Percentiles rank a stretch among this genome's conserved stretches.
These are phyloP conservation scores for Mycena sp. DNA, from an alignment of 1,284 basidiomycete genomes.

Conservation along the genomic window DNA sequence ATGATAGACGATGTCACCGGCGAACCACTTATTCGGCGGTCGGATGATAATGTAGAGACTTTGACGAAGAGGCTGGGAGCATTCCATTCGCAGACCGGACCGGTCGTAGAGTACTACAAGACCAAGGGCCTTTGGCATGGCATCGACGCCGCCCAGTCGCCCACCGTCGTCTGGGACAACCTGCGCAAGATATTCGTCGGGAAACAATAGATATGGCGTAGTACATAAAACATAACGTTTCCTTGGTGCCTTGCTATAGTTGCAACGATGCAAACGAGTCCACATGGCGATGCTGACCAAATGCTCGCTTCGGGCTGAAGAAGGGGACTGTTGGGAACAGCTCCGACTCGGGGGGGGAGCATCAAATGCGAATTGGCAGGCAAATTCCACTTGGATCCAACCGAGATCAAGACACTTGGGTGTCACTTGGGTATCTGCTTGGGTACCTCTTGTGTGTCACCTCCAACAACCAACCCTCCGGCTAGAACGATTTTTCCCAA, in stretches of 20 bases:
- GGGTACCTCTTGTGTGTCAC: too few relatives aligned
- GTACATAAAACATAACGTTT: slow-evolving; percentile 13
- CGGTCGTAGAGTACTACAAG: slow-evolving; percentile 98
- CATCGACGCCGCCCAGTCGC: slow-evolving; percentile 94
- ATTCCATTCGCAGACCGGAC: slow-evolving; percentile 94
- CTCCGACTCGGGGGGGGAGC: too few relatives aligned
- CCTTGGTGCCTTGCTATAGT: slow-evolving; percentile 14
- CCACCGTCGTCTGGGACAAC: slow-evolving; percentile 91
- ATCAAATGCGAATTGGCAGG: too few relatives aligned
- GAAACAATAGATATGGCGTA: slow-evolving; percentile 43
- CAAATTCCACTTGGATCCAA: too few relatives aligned
- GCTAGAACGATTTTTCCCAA: too few relatives aligned
- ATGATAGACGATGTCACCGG: slow-evolving; percentile 96
- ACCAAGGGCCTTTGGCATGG: slow-evolving; percentile 88
- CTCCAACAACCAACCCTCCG: too few relatives aligned
- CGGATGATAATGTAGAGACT: slow-evolving; percentile 94
- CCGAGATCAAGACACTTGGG: too few relatives aligned
- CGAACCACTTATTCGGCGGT: slow-evolving; percentile 93
- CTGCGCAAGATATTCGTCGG: slow-evolving; percentile 70
- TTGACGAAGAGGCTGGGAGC: slow-evolving; percentile 88
- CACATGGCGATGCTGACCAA: not conserved
- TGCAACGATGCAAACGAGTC: slow-evolving; percentile 15
- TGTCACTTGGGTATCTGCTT: too few relatives aligned
- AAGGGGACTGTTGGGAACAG: too few relatives aligned
- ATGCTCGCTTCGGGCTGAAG: not conserved